Base-by-base conservation (phyloP, 2,329 filamentous ascomycete genomes). In the Pseudocercospora cruenta region DNA sequence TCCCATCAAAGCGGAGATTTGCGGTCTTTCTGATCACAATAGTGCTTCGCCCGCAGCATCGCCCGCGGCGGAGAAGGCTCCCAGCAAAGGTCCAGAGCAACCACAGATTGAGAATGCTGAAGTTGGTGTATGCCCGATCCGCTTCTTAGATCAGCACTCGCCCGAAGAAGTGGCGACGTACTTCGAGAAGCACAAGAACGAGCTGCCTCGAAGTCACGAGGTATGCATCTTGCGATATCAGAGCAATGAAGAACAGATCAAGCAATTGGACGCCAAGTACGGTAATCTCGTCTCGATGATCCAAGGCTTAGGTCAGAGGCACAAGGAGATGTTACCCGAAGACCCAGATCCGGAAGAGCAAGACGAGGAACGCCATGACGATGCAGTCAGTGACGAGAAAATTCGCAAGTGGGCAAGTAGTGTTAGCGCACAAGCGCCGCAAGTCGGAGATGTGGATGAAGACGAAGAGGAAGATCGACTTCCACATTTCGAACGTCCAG, bases 221-320 rank as follows among this genome's bases (percentile, higher is more conserved):
- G 87, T 97, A 53, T 98, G 94, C 78, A 89, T 98, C 67, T 90
- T 91, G 75, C 88, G 94, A 64, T 97, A 97, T 77, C 92, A 96
- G 80, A 90, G 88, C 78, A 94, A 94, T 74, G 90, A 94, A 72
- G 87, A 91, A 69, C 91, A 94, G 74, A 91, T 96, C 75, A 88
- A 89, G 70, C 92, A 96, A 79, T 84, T 98, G 63, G 94, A 98
- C 78, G 92, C 92, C 69, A 98, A 97, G 78, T 98, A 97, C 77
- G 93, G 93, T 70, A 94, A 90, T 77, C 83, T 97, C 51, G 93
- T 92, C 72, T 96, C 88, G 80, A 97, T 98, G 94, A 96, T 98
- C 67, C 90, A 95, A 77, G 93, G 93, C 8, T 83, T 98, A 45
- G 92, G 93, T 58, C 87, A 90, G 70, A 92, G 96, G 72, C 94